phyloP scores from a whole-genome alignment of 2,329 filamentous ascomycete genomes.

The Volutella citrinella region DNA sequence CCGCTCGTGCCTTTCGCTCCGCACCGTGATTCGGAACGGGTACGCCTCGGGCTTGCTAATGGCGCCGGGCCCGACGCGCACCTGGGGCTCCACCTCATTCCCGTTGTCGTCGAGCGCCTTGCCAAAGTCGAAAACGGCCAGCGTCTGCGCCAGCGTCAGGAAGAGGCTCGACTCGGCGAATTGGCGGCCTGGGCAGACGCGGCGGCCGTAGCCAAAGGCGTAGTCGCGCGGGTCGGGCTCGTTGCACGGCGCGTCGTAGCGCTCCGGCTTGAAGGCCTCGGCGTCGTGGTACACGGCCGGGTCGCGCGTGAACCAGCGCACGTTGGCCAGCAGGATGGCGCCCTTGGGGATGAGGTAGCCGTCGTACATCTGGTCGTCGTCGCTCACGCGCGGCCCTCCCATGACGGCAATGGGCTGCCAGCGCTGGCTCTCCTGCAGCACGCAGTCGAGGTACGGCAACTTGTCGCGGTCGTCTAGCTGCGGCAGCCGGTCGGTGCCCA shows the following conservation, averaged over 20 bases:
- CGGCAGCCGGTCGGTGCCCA: constrained; percentile 28
- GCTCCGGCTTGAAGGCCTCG: constrained; percentile 28
- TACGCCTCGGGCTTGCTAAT: constrained; percentile 16
- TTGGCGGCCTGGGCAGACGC: constrained; percentile 33
- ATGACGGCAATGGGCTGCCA: constrained; percentile 33
- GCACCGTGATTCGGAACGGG: constrained; percentile 14
- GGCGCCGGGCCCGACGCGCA: constrained; percentile 15
- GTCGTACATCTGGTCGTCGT: constrained; percentile 24
- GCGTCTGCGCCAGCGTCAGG: constrained; percentile 35
- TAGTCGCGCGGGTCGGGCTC: constrained; percentile 28
- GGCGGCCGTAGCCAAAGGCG: constrained; percentile 34
- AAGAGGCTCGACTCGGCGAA: constrained; percentile 31
- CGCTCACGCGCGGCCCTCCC: constrained; percentile 36
- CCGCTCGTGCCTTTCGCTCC: constrained; percentile 15
- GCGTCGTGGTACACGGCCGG: constrained; percentile 58
- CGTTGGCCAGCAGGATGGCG: constrained; percentile 18
- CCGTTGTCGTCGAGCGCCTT: constrained; percentile 19
- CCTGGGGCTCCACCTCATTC: constrained; percentile 14
- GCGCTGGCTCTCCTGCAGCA: constrained; percentile 29
- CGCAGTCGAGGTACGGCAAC: constrained; percentile 28
- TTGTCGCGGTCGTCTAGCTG: constrained; percentile 22
- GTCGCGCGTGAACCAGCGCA: constrained; percentile 48
- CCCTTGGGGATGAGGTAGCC: constrained; percentile 29
- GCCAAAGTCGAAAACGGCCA: constrained; percentile 44
- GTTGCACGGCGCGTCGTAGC: constrained; percentile 28